phyloP scores from a whole-genome alignment of 2,329 filamentous ascomycete genomes.

The Metarhizium rileyi region DNA sequence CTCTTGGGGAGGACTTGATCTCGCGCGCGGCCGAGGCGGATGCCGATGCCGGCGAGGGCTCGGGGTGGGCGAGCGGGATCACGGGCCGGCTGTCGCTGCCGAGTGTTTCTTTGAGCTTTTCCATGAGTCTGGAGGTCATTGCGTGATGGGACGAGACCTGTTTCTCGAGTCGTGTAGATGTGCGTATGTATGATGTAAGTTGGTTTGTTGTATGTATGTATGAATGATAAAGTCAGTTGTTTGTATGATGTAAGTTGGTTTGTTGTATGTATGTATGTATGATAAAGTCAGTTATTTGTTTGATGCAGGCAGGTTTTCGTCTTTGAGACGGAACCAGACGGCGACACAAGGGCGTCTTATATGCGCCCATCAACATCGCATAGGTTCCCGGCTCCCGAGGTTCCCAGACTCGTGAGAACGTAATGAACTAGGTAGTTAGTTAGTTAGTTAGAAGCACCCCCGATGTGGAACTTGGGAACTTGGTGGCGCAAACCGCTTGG shows the following conservation, averaged over 20 bases:
- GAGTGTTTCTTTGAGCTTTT: conserved; percentile 5
- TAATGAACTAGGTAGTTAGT: too few species aligned
- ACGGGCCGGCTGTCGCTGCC: conserved; percentile 1
- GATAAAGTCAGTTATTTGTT: too few species aligned
- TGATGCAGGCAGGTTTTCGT: too few species aligned
- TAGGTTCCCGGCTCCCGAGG: too few species aligned
- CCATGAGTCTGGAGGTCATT: conserved; percentile 3
- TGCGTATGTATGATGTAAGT: too few species aligned
- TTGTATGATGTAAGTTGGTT: too few species aligned
- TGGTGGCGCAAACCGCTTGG: background rate
- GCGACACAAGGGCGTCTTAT: background rate
- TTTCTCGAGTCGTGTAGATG: background rate
- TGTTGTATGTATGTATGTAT: too few species aligned
- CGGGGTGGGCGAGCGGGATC: conserved; percentile 5
- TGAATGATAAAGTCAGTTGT: too few species aligned
- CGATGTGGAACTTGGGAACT: background rate
- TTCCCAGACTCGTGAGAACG: background rate
- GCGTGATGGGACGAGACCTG: too few species aligned
- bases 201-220: too few species aligned
- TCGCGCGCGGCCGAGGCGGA: conserved; percentile 1
- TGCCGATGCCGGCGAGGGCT: background rate
- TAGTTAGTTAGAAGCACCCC: too few species aligned
- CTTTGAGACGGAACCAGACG: too few species aligned
- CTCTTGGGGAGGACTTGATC: background rate
- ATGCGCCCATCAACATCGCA: background rate